Evolutionary conservation across 257 asterid species (phyloP), one percentile per base, ranked within the genome.

Genomic region (Ocimum tenuiflorum): DNA sequence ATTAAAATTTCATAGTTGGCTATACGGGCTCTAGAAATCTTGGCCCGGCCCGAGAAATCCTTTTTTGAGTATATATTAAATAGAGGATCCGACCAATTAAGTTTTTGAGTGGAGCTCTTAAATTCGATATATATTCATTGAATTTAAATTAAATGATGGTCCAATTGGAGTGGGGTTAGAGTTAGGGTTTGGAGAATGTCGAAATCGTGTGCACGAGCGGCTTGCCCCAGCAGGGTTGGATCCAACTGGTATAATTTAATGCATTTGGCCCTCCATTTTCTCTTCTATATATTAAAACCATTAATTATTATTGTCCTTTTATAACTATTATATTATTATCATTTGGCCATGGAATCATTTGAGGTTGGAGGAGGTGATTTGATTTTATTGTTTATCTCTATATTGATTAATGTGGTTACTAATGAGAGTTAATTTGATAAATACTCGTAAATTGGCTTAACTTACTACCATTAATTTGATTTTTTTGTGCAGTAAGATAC

Each of bases 201-300:
- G 33, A 50, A 60, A 70, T 62, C 54, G 50, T 65, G 67, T 74
- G 54, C 82, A 78, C 83, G 83, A 71, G 75, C 66, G 72, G 75
- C 58, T 49, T 65, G 33, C 36, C 50, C 19, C 73, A 13, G 50
- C 71, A 42, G 45, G 51, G 45, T 73, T 69, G 77, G 77, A 78
- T 61, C 74, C 82, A 73, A 67, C 82, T 74, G 74, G 70, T 31
- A 27, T 63, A 56, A 71, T 67, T 78, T 74, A 74, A 67, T 70
- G 79, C 72, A n/a, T n/a, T n/a, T 6, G 58, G 67, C 23, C 46
- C 46, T 56, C 46, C 15, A 54, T 54, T 42, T 24, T 42, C 5
- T 18, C 12, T 7, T 42, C 24, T 27, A 6, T 15, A 60, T 19
- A 19, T 49, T 49, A 19, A 18, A 49, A 8, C n/a, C 2, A 49